These are phyloP conservation scores for Wakefieldia striispora DNA, from an alignment of 768 basidiomycete species.

Conservation along the genomic window DNA sequence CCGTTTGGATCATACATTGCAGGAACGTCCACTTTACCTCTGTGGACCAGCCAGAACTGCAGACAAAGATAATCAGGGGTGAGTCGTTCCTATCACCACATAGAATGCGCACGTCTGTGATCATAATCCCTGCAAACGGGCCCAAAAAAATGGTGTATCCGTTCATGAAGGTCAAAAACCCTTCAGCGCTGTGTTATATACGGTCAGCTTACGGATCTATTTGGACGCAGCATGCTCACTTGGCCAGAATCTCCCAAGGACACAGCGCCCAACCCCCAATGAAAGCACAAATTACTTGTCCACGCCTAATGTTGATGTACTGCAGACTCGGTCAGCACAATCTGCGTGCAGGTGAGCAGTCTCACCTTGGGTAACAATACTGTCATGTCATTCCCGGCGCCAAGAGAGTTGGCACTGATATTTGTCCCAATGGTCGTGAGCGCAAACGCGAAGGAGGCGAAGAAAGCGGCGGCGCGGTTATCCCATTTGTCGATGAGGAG, in stretches of 20 bases:
- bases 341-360: not conserved
- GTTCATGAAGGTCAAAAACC: constrained; percentile 74
- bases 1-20: constrained; percentile 82
- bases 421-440: constrained; percentile 37
- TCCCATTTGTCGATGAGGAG: constrained; percentile 77
- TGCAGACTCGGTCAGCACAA: not conserved
- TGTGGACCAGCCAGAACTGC: constrained; percentile 79
- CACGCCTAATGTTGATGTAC: constrained; percentile 72
- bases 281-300: constrained; percentile 75
- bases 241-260: constrained; percentile 81
- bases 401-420: constrained; percentile 60
- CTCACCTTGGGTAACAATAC: constrained; percentile 69
- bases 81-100: not conserved
- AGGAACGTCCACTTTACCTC: constrained; percentile 71
- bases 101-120: constrained; percentile 46
- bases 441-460: constrained; percentile 71
- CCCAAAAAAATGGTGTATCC: constrained; percentile 87
- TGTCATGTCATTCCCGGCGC: constrained; percentile 83
- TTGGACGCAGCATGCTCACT: constrained; percentile 13
- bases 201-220: not conserved
- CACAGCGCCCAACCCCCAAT: constrained; percentile 83
- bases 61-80: not conserved
- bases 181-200: constrained; percentile 41
- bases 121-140: constrained; percentile 78
- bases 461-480: constrained; percentile 84